Conservation (phyloP, 805 yeast genomes). For the Helenozyma baotianmanensis region DNA sequence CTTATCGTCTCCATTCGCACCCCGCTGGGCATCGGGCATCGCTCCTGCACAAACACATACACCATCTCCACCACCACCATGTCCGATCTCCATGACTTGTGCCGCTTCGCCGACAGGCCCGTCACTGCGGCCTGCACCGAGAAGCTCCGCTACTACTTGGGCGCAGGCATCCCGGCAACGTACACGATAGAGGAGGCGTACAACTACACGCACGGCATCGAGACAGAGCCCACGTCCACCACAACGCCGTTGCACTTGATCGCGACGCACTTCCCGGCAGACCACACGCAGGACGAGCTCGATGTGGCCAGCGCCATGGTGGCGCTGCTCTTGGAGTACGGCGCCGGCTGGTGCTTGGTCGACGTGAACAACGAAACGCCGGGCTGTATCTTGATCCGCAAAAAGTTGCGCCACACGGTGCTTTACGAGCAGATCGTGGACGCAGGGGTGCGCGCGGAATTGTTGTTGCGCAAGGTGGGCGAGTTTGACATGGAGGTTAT, state of each 20-base stretch:
- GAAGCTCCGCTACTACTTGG: conserved; percentile 43
- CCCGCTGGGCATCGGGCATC: no score
- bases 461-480: conserved; percentile 66
- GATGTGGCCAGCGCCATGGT: conserved; percentile 50
- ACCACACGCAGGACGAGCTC: conserved; percentile 39
- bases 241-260: conserved; percentile 80
- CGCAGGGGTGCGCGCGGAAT: conserved; percentile 90
- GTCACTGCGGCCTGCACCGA: conserved; percentile 42
- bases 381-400: conserved; percentile 68
- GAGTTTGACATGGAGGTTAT: conserved; percentile 62
- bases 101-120: conserved; percentile 47
- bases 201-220: conserved; percentile 45
- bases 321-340: conserved; percentile 66
- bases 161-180: conserved; percentile 74
- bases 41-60: no score
- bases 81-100: conserved; percentile 72
- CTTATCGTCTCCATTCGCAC: no score
- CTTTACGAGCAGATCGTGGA: conserved; percentile 55
- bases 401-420: conserved; percentile 36
- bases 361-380: conserved; percentile 75
- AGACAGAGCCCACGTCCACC: conserved; percentile 34
- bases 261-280: conserved; percentile 50
- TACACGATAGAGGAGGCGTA: conserved; percentile 76
- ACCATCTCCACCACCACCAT: conserved; percentile 37
- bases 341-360: conserved; percentile 87